Conservation (phyloP, 371 early-diverging fungal species). For the Entomophthora muscae region DNA sequence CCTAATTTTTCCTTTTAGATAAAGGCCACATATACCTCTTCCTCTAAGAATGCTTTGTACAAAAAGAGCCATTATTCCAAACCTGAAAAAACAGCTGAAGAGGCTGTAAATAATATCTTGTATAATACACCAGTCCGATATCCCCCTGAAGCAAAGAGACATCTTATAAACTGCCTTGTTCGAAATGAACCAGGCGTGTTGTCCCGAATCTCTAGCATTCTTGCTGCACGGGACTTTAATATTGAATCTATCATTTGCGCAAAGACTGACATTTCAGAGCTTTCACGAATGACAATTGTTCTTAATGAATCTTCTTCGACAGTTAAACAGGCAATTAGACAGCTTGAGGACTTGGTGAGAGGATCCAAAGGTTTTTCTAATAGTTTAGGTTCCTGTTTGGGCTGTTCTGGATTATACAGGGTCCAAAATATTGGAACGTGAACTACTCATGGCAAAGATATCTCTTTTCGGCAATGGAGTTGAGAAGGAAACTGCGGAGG, state of each 20-base stretch:
- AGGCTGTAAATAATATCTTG: constrained; percentile 77
- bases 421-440: constrained; percentile 70
- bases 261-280: constrained; percentile 82
- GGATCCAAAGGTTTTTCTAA: neutral
- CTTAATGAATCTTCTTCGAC: constrained; percentile 65
- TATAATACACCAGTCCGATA: constrained; percentile 67
- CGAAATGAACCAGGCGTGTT: constrained; percentile 93
- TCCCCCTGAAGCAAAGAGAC: constrained; percentile 31
- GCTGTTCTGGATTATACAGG: constrained; percentile 89
- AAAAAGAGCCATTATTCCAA: neutral
- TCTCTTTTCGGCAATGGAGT: constrained; percentile 42
- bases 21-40: neutral
- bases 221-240: constrained; percentile 93
- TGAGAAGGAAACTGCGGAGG: neutral
- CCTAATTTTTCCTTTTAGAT: neutral
- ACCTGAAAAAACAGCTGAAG: constrained; percentile 31
- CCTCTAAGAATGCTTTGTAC: neutral
- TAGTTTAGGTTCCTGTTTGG: constrained; percentile 73
- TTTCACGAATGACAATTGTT: constrained; percentile 89
- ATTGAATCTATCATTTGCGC: constrained; percentile 91
- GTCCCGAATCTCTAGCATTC: constrained; percentile 73
- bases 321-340: constrained; percentile 82
- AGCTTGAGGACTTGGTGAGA: constrained; percentile 76
- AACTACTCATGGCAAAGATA: constrained; percentile 81
- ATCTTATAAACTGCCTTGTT: constrained; percentile 83